phyloP scores from a whole-genome alignment of 106 monocot genomes.

The Allium fistulosum region DNA sequence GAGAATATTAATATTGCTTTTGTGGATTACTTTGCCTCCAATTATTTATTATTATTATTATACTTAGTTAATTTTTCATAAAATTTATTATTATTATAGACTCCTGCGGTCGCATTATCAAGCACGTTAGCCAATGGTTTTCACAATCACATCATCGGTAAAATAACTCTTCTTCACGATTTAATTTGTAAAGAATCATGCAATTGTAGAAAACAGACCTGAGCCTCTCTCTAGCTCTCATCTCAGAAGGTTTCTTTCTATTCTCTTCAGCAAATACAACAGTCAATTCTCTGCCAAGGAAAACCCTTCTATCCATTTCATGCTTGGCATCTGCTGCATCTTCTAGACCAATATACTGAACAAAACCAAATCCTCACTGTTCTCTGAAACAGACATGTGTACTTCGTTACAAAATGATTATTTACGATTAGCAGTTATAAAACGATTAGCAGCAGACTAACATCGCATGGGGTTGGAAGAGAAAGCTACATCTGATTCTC shows the following conservation, averaged over 20 bases:
- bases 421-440: not conserved
- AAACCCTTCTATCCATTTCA: slow-evolving; percentile 81
- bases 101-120: not conserved
- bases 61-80: no score
- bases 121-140: not conserved
- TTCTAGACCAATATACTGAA: slow-evolving; percentile 64
- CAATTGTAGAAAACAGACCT: slow-evolving; percentile 27
- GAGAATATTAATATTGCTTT: no score
- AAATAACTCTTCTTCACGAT: not conserved
- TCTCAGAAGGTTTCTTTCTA: slow-evolving; percentile 80
- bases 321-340: slow-evolving; percentile 93
- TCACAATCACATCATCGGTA: not conserved
- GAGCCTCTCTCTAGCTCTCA: slow-evolving; percentile 73
- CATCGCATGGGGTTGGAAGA: not conserved
- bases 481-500: not conserved
- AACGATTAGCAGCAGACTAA: not conserved
- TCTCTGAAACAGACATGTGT: slow-evolving; percentile 13
- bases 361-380: slow-evolving; percentile 91
- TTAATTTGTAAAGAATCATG: not conserved
- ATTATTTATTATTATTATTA: no score
- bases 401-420: not conserved
- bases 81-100: not conserved
- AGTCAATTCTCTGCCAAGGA: slow-evolving; percentile 80
- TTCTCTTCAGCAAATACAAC: slow-evolving; percentile 97
- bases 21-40: no score